Evolutionary conservation across 176 grass and related monocot genomes (phyloP).

Genomic region (Sorghum bicolor): DNA sequence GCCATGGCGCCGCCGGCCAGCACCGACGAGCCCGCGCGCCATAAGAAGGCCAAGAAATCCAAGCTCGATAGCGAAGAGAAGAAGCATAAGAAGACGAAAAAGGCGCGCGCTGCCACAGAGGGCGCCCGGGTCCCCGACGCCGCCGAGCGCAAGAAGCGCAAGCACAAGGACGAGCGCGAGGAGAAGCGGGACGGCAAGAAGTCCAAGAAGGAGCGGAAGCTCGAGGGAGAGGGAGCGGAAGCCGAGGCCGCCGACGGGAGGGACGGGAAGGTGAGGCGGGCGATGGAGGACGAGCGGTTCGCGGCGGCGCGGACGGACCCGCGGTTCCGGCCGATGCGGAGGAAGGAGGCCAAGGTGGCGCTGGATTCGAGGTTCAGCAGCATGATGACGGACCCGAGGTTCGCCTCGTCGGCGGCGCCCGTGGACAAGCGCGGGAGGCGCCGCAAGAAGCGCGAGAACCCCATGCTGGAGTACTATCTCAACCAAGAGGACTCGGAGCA

Average conservation of each 20-base stretch:
- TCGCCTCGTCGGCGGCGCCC: slow-evolving; percentile 43
- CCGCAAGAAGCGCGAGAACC: slow-evolving; percentile 53
- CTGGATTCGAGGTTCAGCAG: slow-evolving; percentile 72
- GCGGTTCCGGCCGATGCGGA: slow-evolving; percentile 66
- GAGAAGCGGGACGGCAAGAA: slow-evolving; percentile 29
- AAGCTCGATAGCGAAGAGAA: slow-evolving; percentile 16
- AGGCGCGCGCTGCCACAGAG: neutral
- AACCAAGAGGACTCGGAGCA: slow-evolving; percentile 46
- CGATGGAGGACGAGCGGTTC: slow-evolving; percentile 69
- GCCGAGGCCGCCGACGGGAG: neutral
- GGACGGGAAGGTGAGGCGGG: slow-evolving; percentile 31
- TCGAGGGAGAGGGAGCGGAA: neutral
- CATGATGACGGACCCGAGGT: slow-evolving; percentile 70
- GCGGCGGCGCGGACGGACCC: slow-evolving; percentile 54
- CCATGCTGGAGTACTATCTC: slow-evolving; percentile 74
- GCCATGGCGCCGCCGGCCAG: slow-evolving; percentile 47
- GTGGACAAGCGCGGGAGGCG: slow-evolving; percentile 75
- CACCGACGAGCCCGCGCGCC: slow-evolving; percentile 16
- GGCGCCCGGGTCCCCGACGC: neutral
- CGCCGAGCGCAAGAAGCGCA: slow-evolving; percentile 39
- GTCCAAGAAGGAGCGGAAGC: slow-evolving; percentile 32
- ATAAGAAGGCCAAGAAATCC: slow-evolving; percentile 32
- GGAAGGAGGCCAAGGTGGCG: slow-evolving; percentile 67
- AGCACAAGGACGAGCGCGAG: slow-evolving; percentile 35
- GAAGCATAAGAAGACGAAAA: slow-evolving; percentile 24